phyloP scores from a whole-genome alignment of 331 rosid genomes.

The Prunus yedoensis region DNA sequence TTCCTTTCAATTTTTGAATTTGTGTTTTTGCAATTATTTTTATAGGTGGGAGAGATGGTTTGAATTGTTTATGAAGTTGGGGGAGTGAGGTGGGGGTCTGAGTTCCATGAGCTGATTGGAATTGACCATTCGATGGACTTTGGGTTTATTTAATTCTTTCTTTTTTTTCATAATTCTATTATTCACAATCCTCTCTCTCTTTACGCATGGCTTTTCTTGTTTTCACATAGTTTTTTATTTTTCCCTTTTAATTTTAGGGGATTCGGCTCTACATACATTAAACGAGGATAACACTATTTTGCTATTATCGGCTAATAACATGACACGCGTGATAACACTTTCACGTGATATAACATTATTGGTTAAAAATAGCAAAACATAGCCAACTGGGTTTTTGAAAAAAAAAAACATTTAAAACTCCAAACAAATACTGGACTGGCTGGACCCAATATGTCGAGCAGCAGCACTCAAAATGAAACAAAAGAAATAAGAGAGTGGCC shows the following conservation, averaged over 20 bases:
- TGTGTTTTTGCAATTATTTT: slow-evolving; percentile 38
- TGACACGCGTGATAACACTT: accelerated
- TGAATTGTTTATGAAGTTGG: slow-evolving; percentile 41
- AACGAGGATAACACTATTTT: too few species aligned
- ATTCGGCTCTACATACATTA: too few species aligned
- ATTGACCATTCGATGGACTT: slow-evolving; percentile 45
- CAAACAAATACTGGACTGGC: neutral
- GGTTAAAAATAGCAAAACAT: too few species aligned
- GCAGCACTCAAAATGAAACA: too few species aligned
- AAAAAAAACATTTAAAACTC: neutral
- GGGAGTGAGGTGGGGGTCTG: slow-evolving; percentile 1
- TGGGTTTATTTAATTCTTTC: slow-evolving; percentile 20
- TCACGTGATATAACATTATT: too few species aligned
- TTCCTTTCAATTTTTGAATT: slow-evolving; percentile 19
- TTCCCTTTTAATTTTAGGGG: neutral
- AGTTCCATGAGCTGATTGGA: slow-evolving; percentile 47
- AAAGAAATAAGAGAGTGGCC: neutral
- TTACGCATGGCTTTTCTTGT: neutral
- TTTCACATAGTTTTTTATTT: neutral
- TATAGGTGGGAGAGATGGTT: slow-evolving; percentile 37
- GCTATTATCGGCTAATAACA: accelerated
- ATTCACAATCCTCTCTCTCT: slow-evolving; percentile 13
- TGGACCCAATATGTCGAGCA: too few species aligned
- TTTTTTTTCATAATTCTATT: neutral
- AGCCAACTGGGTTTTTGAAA: neutral